phyloP scores from a whole-genome alignment of 306 rosid species.

The Cucurbita pepo region DNA sequence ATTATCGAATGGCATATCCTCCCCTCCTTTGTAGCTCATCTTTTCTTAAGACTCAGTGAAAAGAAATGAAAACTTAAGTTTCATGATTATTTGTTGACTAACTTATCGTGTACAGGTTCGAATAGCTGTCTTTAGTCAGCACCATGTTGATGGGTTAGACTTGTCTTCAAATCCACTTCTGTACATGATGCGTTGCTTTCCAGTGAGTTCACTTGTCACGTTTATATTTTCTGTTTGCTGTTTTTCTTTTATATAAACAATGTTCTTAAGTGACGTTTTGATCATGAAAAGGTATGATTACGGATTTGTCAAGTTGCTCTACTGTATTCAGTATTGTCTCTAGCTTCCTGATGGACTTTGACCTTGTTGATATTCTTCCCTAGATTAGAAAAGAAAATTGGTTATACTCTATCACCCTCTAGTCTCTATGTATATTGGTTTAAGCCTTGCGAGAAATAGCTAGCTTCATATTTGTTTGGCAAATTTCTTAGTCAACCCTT shows the following conservation, averaged over 20 bases:
- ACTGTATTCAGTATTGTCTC: background rate
- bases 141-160: constrained; percentile 96
- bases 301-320: background rate
- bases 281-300: background rate
- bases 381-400: background rate
- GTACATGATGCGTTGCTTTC: constrained; percentile 97
- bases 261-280: background rate
- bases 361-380: background rate
- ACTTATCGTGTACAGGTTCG: constrained; percentile 52
- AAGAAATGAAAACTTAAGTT: background rate
- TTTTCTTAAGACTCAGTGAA: background rate
- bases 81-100: background rate
- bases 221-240: background rate
- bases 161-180: constrained; percentile 87
- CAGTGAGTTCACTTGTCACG: constrained; percentile 46
- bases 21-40: background rate
- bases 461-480: background rate
- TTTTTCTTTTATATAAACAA: background rate
- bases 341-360: background rate
- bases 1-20: background rate
- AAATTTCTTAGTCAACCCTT: background rate
- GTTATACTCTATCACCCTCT: background rate
- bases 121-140: constrained; percentile 98
- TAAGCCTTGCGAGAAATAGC: background rate
- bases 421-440: background rate